Evolutionary conservation across 23 red algal species (phyloP).

Genomic region (Agarophyton chilense): DNA sequence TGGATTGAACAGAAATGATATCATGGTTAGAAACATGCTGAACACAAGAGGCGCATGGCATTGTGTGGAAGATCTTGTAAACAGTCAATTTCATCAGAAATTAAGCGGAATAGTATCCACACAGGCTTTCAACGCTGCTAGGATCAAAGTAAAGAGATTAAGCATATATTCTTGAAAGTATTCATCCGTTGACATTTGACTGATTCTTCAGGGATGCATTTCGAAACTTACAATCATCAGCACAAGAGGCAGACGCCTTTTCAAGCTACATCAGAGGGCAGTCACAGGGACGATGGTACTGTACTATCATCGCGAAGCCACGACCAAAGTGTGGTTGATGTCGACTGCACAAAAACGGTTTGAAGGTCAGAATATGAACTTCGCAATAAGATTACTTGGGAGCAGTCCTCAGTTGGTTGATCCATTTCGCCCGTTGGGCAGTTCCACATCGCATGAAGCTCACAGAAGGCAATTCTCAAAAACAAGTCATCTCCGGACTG

Average conservation of each 20-base stretch:
- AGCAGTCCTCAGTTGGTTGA: conserved; percentile 71
- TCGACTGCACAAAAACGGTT: background rate
- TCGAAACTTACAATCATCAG: background rate
- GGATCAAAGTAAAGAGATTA: conserved; percentile 79
- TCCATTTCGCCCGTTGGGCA: conserved; percentile 33
- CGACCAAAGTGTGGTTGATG: background rate
- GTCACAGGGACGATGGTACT: too few species aligned
- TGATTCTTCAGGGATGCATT: background rate
- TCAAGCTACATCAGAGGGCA: too few species aligned
- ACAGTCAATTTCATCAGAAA: conserved; percentile 42
- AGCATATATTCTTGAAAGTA: conserved; percentile 18
- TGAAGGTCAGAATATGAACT: background rate
- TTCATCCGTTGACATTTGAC: conserved; percentile 48
- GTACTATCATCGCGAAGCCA: too few species aligned
- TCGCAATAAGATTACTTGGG: background rate
- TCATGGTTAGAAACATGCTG: background rate
- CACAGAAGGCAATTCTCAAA: conserved; percentile 31
- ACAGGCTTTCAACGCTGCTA: conserved; percentile 43
- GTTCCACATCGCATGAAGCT: conserved; percentile 17
- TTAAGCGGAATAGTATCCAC: conserved; percentile 58
- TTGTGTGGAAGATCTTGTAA: background rate
- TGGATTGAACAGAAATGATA: background rate
- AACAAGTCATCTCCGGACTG: conserved; percentile 11
- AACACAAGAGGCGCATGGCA: too few species aligned
- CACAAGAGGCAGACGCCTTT: too few species aligned